phyloP scores from a whole-genome alignment of 148 eudicot species.

The Vaccinium darrowii region DNA sequence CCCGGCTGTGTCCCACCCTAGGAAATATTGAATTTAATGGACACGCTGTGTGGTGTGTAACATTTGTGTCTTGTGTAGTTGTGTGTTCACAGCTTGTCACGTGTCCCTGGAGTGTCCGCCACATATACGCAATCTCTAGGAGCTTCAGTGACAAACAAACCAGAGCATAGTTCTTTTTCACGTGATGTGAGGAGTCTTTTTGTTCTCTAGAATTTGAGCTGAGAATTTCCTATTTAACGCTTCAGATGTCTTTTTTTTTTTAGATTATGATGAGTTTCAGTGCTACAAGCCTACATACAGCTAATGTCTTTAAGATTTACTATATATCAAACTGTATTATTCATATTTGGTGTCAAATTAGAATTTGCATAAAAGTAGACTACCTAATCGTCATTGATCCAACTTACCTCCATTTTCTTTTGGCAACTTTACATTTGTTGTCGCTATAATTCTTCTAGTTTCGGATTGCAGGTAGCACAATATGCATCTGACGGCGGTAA shows the following conservation, averaged over 20 bases:
- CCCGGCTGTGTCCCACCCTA: no score
- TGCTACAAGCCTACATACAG: background rate
- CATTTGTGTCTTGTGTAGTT: no score
- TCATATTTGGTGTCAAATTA: background rate
- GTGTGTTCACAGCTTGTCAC: no score
- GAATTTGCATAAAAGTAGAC: background rate
- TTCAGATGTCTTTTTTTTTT: background rate
- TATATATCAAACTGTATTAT: background rate
- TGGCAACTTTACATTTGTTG: background rate
- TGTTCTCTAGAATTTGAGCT: background rate
- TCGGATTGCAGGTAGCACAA: conserved; percentile 72
- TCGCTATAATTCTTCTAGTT: background rate
- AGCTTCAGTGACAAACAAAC: background rate
- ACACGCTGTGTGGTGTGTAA: no score
- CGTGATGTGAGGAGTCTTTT: background rate
- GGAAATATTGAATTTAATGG: no score
- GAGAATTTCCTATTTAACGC: background rate
- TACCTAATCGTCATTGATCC: background rate
- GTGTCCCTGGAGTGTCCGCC: no score
- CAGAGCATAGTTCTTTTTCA: background rate
- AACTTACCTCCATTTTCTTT: background rate
- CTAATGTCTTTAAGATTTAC: background rate
- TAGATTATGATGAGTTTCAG: background rate
- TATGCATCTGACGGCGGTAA: conserved; percentile 79
- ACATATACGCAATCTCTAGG: no score